phyloP scores from a whole-genome alignment of 148 eudicot genomes.

The Vaccinium corymbosum region DNA sequence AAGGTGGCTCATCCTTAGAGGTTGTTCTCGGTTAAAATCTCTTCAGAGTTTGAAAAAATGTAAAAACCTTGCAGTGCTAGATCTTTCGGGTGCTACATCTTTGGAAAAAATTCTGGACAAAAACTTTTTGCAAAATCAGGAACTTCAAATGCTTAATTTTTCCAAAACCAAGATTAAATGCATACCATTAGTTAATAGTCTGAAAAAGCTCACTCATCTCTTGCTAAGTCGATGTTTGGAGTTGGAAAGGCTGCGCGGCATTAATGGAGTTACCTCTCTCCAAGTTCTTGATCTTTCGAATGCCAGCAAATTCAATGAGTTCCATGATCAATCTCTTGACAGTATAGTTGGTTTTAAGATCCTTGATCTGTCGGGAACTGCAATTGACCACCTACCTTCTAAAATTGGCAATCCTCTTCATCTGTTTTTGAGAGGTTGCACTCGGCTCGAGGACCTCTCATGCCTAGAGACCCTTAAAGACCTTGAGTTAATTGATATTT shows the following conservation, averaged over 20 bases:
- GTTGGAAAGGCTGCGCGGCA: slow-evolving; percentile 16
- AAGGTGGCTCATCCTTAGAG: slow-evolving; percentile 28
- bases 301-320: slow-evolving; percentile 18
- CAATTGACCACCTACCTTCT: slow-evolving; percentile 12
- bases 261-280: neutral
- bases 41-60: slow-evolving; percentile 14
- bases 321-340: slow-evolving; percentile 15
- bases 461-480: slow-evolving; percentile 8
- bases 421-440: slow-evolving; percentile 17
- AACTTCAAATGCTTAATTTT: slow-evolving; percentile 28
- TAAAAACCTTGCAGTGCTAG: slow-evolving; percentile 21
- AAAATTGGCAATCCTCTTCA: slow-evolving; percentile 14
- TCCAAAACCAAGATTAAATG: slow-evolving; percentile 22
- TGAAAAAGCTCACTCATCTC: slow-evolving; percentile 29
- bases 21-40: slow-evolving; percentile 18
- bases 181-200: slow-evolving; percentile 15
- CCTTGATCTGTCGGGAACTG: slow-evolving; percentile 28
- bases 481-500: slow-evolving; percentile 2
- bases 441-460: neutral
- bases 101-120: slow-evolving; percentile 9
- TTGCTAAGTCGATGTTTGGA: slow-evolving; percentile 15
- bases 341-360: slow-evolving; percentile 11
- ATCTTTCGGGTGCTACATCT: slow-evolving; percentile 27
- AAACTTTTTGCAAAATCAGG: neutral
- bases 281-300: slow-evolving; percentile 31